phyloP scores from a whole-genome alignment of 108 stramenopile species.

The Fragilaria radians region DNA sequence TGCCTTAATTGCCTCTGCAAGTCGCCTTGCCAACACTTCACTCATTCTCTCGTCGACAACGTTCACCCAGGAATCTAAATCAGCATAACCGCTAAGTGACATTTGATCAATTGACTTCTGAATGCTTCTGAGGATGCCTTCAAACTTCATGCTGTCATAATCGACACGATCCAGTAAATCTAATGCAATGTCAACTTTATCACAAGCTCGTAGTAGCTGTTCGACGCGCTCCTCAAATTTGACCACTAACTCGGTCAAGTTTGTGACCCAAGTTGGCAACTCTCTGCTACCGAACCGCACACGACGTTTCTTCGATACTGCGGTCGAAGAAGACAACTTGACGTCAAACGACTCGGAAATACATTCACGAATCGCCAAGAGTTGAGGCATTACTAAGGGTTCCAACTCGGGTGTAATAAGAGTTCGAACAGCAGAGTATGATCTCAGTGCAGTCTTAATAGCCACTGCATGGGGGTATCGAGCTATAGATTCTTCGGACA shows the following conservation, averaged over 20 bases:
- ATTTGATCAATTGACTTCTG: constrained; percentile 92
- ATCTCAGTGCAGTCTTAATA: constrained; percentile 82
- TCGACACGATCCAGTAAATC: constrained; percentile 39
- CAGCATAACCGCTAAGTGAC: constrained; percentile 72
- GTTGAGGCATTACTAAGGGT: constrained; percentile 69
- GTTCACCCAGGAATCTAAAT: constrained; percentile 65
- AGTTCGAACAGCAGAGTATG: constrained; percentile 68
- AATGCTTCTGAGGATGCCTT: constrained; percentile 52
- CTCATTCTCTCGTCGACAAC: constrained; percentile 61
- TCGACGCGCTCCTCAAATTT: constrained; percentile 83
- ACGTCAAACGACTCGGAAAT: constrained; percentile 80
- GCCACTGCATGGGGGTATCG: constrained; percentile 82
- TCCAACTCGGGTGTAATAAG: constrained; percentile 68
- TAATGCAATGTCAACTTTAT: constrained; percentile 59
- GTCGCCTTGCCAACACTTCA: constrained; percentile 47
- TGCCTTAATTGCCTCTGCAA: constrained; percentile 52
- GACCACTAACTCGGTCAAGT: constrained; percentile 78
- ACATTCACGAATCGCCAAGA: constrained; percentile 61
- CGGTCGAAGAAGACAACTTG: constrained; percentile 46
- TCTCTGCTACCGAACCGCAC: constrained; percentile 79
- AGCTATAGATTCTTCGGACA: constrained; percentile 60
- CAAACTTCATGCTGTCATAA: constrained; percentile 54
- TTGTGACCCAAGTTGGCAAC: constrained; percentile 75
- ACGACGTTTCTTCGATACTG: constrained; percentile 55
- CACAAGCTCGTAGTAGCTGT: constrained; percentile 55